phyloP scores from a whole-genome alignment of 176 grass and related monocot species.

The Leersia perrieri region DNA sequence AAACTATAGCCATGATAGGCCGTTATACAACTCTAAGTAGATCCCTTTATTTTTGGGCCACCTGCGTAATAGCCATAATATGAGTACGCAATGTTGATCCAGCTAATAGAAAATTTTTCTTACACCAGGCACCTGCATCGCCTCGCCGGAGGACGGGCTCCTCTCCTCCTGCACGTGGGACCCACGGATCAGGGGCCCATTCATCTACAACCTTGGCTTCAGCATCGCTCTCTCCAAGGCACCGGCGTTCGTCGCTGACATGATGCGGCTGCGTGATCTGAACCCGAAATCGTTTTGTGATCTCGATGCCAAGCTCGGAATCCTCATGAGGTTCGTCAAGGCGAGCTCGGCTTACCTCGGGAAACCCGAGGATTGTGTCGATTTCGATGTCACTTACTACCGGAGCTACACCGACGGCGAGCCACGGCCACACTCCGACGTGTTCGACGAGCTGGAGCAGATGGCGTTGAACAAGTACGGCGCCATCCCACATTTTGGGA shows the following conservation, averaged over 20 bases:
- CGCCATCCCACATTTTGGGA: constrained; percentile 64
- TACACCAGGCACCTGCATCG: constrained; percentile 34
- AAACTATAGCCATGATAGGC: too few species aligned
- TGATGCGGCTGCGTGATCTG: constrained; percentile 48
- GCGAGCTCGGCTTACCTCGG: constrained; percentile 53
- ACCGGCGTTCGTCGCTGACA: constrained; percentile 26
- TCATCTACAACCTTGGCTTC: constrained; percentile 42
- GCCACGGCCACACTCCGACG: constrained; percentile 22
- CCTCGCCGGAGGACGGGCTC: constrained; percentile 5
- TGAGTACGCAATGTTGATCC: too few species aligned
- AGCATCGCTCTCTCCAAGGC: constrained; percentile 35
- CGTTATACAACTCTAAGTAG: too few species aligned
- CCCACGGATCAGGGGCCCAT: constrained; percentile 23
- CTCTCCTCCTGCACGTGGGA: constrained; percentile 48
- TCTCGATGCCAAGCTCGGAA: constrained; percentile 38
- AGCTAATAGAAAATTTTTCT: too few species aligned
- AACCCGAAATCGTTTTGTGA: constrained; percentile 36
- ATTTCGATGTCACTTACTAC: constrained; percentile 57
- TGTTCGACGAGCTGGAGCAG: constrained; percentile 57
- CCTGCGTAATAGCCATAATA: too few species aligned
- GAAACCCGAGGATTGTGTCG: constrained; percentile 40
- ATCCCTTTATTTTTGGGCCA: too few species aligned
- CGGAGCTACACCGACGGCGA: constrained; percentile 6
- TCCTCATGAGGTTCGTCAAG: constrained; percentile 51
- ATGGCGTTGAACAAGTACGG: constrained; percentile 52